phyloP scores from a whole-genome alignment of 495 filamentous ascomycete genomes.

The Lichenothelia convexa region DNA sequence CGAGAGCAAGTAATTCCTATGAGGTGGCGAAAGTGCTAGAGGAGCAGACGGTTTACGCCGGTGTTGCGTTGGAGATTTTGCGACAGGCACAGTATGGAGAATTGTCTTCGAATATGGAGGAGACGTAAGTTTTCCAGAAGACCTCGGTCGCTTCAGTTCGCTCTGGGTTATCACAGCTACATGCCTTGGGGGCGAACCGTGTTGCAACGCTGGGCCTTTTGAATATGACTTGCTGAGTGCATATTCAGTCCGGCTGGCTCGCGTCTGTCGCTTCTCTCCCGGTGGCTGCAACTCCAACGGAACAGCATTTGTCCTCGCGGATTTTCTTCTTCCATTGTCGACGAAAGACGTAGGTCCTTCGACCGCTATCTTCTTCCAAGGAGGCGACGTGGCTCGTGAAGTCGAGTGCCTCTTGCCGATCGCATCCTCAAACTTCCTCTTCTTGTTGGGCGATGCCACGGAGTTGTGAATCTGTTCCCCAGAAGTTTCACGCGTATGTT shows the following conservation, averaged over 20 bases:
- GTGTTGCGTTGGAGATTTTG: too few relatives aligned
- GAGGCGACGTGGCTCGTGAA: slow-evolving; percentile 50
- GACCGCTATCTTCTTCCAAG: slow-evolving; percentile 78
- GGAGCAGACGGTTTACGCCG: too few relatives aligned
- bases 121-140: too few relatives aligned
- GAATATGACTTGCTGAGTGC: not conserved
- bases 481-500: not conserved
- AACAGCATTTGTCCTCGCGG: slow-evolving; percentile 59
- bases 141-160: too few relatives aligned
- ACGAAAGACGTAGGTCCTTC: slow-evolving; percentile 77
- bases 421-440: slow-evolving; percentile 44
- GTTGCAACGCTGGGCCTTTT: not conserved
- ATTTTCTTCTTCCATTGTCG: slow-evolving; percentile 69
- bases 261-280: slow-evolving; percentile 42
- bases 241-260: slow-evolving; percentile 20
- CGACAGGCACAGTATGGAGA: too few relatives aligned
- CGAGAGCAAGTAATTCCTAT: too few relatives aligned
- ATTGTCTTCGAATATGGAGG: too few relatives aligned
- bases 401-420: slow-evolving; percentile 28
- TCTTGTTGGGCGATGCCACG: slow-evolving; percentile 47
- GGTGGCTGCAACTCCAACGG: slow-evolving; percentile 51
- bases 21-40: too few relatives aligned
- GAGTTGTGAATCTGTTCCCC: slow-evolving; percentile 22
- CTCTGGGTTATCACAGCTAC: too few relatives aligned
- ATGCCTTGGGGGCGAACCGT: not conserved